phyloP scores from a whole-genome alignment of 2,329 filamentous ascomycete genomes.

The Albifimbria verrucaria region DNA sequence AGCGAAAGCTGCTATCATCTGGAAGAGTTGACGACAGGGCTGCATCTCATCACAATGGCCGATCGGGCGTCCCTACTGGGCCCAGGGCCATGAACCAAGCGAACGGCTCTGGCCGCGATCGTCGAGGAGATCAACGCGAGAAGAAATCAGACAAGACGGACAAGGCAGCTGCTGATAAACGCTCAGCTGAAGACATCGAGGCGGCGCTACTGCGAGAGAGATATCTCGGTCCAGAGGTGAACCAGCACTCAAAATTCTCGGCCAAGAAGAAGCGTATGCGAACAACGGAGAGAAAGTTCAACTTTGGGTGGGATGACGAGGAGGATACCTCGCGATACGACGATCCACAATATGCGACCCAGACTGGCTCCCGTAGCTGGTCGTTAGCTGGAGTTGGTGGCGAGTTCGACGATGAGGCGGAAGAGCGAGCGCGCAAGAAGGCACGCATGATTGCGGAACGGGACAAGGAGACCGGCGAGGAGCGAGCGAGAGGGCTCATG shows the following conservation, averaged over 20 bases:
- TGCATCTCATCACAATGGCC: constrained; percentile 13
- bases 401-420: constrained; percentile 51
- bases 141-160: constrained; percentile 30
- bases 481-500: constrained; percentile 74
- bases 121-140: constrained; percentile 35
- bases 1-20: constrained; percentile 37
- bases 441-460: constrained; percentile 69
- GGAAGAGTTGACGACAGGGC: no score
- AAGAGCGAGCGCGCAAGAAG: constrained; percentile 53
- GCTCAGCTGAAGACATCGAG: constrained; percentile 61
- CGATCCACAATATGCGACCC: constrained; percentile 67
- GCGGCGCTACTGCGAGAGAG: constrained; percentile 71
- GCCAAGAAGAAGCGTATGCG: constrained; percentile 93
- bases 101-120: constrained; percentile 36
- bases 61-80: constrained; percentile 59
- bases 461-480: constrained; percentile 71
- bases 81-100: constrained; percentile 62
- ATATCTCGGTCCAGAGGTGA: constrained; percentile 90
- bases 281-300: constrained; percentile 95
- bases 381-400: constrained; percentile 48
- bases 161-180: constrained; percentile 32
- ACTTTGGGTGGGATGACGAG: constrained; percentile 95
- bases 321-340: constrained; percentile 74
- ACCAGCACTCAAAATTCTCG: constrained; percentile 79
- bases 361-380: constrained; percentile 25